Base-by-base conservation (phyloP, 139 green algal genomes). In the Ettlia oleoabundans region DNA sequence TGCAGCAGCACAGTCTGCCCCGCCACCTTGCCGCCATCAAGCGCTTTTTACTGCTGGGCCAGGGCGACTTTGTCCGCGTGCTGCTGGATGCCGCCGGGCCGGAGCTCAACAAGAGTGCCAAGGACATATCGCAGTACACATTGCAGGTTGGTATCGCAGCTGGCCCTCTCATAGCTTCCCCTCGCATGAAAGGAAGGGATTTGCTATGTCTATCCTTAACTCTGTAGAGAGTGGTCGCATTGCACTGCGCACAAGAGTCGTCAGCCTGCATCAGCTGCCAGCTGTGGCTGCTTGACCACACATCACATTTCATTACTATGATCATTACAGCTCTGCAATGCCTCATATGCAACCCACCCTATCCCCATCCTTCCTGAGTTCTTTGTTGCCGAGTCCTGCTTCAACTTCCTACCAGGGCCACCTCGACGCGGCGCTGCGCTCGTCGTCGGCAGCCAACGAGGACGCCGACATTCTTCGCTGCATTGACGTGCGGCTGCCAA, bases 1-100 rank as follows among this genome's bases (percentile, higher is more conserved):
- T 93, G 51, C 70, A 88, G 8, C 90, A 85, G 24, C 93, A 92
- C 80, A 61, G 88, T 52, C 90, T 98, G 71, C 72, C 75, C 32
- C 81, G 89, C 68, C 96, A 99, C 88, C 95, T 90, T 66, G 78
- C 90, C 0, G 96, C 96, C 41, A 84, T 99, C 26, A 92, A 94
- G 74, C 88, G 91, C 53, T 98, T 97, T 88, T 83, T 99, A 68
- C 91, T 99, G 73, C 88, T 98, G 33, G 93, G 94, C 2, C 96
- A 98, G 88, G 94, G 95, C 35, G 96, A 98, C 89, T 98, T 98
- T 85, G 92, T 96, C 47, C 75, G 88, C 26, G 81, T 81, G 30
- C 87, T 97, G 67, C 92, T 97, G 78, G 94, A 97, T 52, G 35
- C 85, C 9, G 63, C 90, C 30, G 85, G 78, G n/a, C 62, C 55